Evolutionary conservation across 2,329 filamentous ascomycete species (phyloP).

Genomic region (Botryotinia narcissicola): DNA sequence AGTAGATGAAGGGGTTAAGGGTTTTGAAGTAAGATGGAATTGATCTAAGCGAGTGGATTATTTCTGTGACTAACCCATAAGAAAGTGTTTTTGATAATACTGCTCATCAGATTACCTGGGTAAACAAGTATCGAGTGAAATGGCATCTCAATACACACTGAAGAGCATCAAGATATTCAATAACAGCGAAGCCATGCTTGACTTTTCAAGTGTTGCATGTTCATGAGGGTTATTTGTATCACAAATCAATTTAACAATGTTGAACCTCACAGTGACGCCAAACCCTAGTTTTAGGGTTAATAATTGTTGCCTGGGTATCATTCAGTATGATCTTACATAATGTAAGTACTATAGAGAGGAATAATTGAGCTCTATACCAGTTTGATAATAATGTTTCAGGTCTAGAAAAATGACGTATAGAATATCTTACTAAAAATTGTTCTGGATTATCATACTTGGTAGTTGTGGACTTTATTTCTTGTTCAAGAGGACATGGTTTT

Average conservation of each 20-base stretch:
- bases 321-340: background rate
- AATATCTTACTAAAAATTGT: background rate
- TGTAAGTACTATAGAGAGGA: background rate
- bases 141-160: background rate
- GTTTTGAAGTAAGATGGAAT: background rate
- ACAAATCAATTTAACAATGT: accelerated
- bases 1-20: background rate
- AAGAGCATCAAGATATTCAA: background rate
- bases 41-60: background rate
- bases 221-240: background rate
- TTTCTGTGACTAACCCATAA: background rate
- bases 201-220: background rate
- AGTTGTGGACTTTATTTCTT: background rate
- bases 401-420: background rate
- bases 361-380: background rate
- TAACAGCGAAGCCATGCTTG: background rate
- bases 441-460: background rate
- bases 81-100: background rate
- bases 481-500: background rate
- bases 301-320: background rate
- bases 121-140: background rate
- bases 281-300: background rate
- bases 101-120: background rate
- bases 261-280: background rate
- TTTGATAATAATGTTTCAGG: background rate